These are phyloP conservation scores for Mycosphaerella sp. DNA, from an alignment of 2,329 filamentous ascomycete species.

Conservation along the genomic window DNA sequence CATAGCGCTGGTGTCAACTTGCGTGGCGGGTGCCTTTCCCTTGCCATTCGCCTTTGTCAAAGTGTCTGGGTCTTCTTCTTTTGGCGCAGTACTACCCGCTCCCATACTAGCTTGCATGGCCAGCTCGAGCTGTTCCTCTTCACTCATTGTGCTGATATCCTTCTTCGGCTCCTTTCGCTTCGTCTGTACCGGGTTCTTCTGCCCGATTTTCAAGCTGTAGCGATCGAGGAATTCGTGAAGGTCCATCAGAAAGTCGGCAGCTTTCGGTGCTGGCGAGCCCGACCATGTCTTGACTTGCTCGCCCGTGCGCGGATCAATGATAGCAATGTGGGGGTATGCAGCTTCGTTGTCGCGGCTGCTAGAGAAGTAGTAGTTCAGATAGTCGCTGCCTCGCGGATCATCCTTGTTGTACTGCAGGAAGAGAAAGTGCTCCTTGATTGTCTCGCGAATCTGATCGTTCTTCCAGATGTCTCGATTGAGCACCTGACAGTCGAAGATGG, in stretches of 20 bases:
- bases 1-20: constrained; percentile 23
- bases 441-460: constrained; percentile 67
- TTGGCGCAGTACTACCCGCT: constrained; percentile 44
- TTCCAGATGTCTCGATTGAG: constrained; percentile 97
- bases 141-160: constrained; percentile 83
- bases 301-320: constrained; percentile 89
- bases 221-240: constrained; percentile 94
- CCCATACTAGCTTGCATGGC: constrained; percentile 83
- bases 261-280: constrained; percentile 67
- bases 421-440: constrained; percentile 85
- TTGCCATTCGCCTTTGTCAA: constrained; percentile 63
- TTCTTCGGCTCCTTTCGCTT: constrained; percentile 61
- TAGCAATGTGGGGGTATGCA: constrained; percentile 92
- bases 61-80: constrained; percentile 75
- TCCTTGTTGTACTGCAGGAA: constrained; percentile 93
- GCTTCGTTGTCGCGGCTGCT: constrained; percentile 67
- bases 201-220: constrained; percentile 81
- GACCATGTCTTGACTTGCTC: constrained; percentile 98
- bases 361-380: constrained; percentile 85
- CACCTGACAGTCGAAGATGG: constrained; percentile 89
- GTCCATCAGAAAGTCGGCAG: constrained; percentile 80
- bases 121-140: constrained; percentile 95
- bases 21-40: constrained; percentile 47
- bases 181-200: constrained; percentile 86
- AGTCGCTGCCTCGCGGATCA: constrained; percentile 69